Base-by-base conservation (phyloP, 805 yeast species). In the Kazachstania martiniae region DNA sequence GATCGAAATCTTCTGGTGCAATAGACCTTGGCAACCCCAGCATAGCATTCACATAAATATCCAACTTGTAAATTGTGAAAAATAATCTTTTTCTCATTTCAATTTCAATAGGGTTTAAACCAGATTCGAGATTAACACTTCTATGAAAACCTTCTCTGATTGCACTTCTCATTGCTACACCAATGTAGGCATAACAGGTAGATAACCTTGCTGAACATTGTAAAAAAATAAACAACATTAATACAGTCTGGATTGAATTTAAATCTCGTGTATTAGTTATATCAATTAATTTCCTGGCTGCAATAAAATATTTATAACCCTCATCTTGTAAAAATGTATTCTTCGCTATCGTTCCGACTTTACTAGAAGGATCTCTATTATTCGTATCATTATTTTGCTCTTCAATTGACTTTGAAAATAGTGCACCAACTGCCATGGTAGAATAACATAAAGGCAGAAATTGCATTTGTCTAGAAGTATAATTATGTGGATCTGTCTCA, bases 21-120 rank as follows among this genome's bases (percentile, higher is more conserved):
- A 87, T 72, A 1, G 65, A 58, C 41, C 89, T 66, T 1, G 96
- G 96, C 30, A 86, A 62, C 1, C 95, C 95, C 41, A 87, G 54
- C 71, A 86, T 77, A 3, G 95, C 82, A 53, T 85, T 84, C 36
- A 86, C 82, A 51, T 87, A 87, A 25, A 85, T 75, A 53, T 87
- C 95, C 82, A 86, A 72, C 52, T 87, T 86, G 55, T 82, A 79
- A 37, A 87, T 78, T 0, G 95, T 82, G 76, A 84, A 86, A 52
- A 86, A 86, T 18, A 86, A 61, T 39, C 95, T 66, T 53, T 85
- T 87, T 35, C 94, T 66, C 30, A 85, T 81, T 50, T 87, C 95
- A 23, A 78, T 66, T 51, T 81, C 94, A 31, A 87, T 77, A 0
- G 87, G 56, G 66, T 59, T 56, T 65, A 76, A 36, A 53, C 67